phyloP scores from a whole-genome alignment of 805 yeast genomes.

The Teunomyces kruisii region DNA sequence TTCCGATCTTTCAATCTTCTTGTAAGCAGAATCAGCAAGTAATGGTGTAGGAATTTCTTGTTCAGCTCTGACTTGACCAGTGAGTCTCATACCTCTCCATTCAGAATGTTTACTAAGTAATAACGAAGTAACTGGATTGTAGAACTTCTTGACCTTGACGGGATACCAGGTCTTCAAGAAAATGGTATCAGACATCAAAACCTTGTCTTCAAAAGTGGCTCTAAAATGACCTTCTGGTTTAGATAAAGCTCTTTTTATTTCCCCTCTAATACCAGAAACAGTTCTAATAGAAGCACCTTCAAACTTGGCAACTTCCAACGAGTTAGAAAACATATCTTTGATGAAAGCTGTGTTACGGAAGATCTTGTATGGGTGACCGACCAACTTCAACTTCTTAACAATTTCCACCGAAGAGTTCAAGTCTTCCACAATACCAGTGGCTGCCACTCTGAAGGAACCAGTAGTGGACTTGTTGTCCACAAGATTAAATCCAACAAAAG shows the following conservation, averaged over 20 bases:
- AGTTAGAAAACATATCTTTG: slow-evolving; percentile 91
- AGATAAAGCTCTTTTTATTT: slow-evolving; percentile 89
- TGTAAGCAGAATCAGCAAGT: slow-evolving; percentile 49
- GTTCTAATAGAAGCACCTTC: slow-evolving; percentile 98
- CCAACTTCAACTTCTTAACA: slow-evolving; percentile 91
- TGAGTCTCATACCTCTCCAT: slow-evolving; percentile 96
- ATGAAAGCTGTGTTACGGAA: slow-evolving; percentile 96
- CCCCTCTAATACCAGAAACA: slow-evolving; percentile 96
- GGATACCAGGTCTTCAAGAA: slow-evolving; percentile 97
- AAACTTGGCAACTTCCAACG: slow-evolving; percentile 93
- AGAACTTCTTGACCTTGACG: slow-evolving; percentile 82
- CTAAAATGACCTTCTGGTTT: slow-evolving; percentile 95
- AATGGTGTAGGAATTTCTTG: slow-evolving; percentile 62
- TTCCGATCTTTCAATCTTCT: slow-evolving; percentile 78
- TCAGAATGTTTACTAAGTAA: slow-evolving; percentile 72
- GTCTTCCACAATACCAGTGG: slow-evolving; percentile 95
- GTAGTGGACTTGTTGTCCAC: slow-evolving; percentile 83
- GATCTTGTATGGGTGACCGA: slow-evolving; percentile 91
- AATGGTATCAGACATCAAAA: slow-evolving; percentile 84
- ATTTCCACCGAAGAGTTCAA: slow-evolving; percentile 88
- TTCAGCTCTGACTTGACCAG: slow-evolving; percentile 90
- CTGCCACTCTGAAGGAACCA: slow-evolving; percentile 90
- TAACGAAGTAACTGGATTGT: slow-evolving; percentile 94
- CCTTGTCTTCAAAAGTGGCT: slow-evolving; percentile 95
- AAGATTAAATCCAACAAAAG: slow-evolving; percentile 91